A percentile compares a stretch with the other conserved stretches of the same genome.
Evolutionary conservation across 495 filamentous ascomycete genomes (phyloP).

Genomic region (Xanthoparmelia taractica): DNA sequence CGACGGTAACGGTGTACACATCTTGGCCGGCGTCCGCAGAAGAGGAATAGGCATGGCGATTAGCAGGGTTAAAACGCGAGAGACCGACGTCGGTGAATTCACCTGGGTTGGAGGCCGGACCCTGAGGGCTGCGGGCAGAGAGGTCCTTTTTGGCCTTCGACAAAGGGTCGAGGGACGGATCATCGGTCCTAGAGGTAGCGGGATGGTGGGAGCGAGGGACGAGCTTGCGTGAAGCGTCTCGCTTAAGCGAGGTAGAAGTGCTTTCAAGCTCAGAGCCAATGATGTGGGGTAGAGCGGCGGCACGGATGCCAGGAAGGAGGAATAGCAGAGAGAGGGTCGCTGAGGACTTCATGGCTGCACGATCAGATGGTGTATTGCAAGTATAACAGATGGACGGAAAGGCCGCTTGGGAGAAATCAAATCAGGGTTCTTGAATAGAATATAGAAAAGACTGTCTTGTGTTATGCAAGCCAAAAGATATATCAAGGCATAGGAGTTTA

Average conservation of each 20-base stretch:
- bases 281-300: slow-evolving; percentile 5
- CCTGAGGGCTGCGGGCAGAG: slow-evolving; percentile 4
- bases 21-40: neutral
- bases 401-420: neutral
- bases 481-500: neutral
- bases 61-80: slow-evolving; percentile 2
- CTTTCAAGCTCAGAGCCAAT: neutral
- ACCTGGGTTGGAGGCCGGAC: slow-evolving; percentile 8
- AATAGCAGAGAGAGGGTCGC: slow-evolving; percentile 1
- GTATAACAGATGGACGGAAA: neutral
- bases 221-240: neutral
- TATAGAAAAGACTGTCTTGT: neutral
- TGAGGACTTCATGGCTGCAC: slow-evolving; percentile 10
- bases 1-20: neutral
- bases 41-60: neutral
- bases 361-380: neutral
- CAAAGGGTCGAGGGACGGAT: neutral
- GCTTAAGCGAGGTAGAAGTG: neutral
- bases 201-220: slow-evolving; percentile 3
- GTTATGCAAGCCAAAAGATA: neutral
- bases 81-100: slow-evolving; percentile 7
- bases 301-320: neutral
- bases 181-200: neutral
- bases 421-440: neutral
- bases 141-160: neutral